Conservation (phyloP, 2,329 filamentous ascomycete genomes). For the Cryphonectria parasitica region DNA sequence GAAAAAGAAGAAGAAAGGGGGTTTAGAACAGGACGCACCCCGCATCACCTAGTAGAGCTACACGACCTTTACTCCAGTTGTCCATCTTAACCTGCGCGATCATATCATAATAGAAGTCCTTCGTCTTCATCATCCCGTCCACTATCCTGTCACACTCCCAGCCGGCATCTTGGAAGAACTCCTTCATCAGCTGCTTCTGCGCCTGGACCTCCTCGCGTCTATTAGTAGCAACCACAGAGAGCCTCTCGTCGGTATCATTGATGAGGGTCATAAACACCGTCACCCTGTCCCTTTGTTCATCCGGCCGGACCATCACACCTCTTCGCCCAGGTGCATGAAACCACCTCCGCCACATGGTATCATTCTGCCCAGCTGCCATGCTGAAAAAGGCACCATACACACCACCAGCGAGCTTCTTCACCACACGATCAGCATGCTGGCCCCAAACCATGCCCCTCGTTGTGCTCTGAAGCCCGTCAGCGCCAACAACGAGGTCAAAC, state of each 20-base stretch:
- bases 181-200: slow-evolving; percentile 45
- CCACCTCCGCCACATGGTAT: slow-evolving; percentile 39
- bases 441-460: slow-evolving; percentile 47
- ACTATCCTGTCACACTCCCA: slow-evolving; percentile 49
- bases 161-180: slow-evolving; percentile 48
- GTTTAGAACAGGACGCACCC: slow-evolving; percentile 32
- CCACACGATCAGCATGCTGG: slow-evolving; percentile 33
- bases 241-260: slow-evolving; percentile 34
- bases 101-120: slow-evolving; percentile 42
- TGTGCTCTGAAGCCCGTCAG: slow-evolving; percentile 57
- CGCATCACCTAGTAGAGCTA: slow-evolving; percentile 54
- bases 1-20: too few species aligned
- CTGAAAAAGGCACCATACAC: slow-evolving; percentile 46
- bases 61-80: slow-evolving; percentile 39
- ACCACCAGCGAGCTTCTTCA: slow-evolving; percentile 35
- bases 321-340: slow-evolving; percentile 44
- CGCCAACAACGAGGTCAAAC: slow-evolving; percentile 59
- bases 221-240: slow-evolving; percentile 30
- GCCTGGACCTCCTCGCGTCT: slow-evolving; percentile 34
- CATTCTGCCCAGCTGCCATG: slow-evolving; percentile 37
- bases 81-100: slow-evolving; percentile 48
- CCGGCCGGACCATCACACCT: slow-evolving; percentile 43
- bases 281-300: slow-evolving; percentile 31
- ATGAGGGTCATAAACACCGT: slow-evolving; percentile 25
- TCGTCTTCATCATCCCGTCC: slow-evolving; percentile 37